These are phyloP conservation scores for Syzygium malaccense DNA, from an alignment of 441 rosid species.

Conservation along the genomic window DNA sequence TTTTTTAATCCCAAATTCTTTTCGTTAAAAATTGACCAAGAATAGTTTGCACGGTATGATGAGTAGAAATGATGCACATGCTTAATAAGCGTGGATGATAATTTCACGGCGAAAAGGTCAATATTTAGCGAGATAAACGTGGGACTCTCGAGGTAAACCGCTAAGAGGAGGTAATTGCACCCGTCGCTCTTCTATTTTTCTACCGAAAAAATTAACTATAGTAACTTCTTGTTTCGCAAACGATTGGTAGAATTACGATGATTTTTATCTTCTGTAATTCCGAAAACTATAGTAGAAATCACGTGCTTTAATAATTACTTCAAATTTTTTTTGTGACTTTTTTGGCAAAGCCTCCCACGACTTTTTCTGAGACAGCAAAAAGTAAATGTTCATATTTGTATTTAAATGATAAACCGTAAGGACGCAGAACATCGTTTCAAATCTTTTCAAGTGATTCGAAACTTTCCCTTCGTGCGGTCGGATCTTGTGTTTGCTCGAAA, in stretches of 20 bases:
- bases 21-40: background rate
- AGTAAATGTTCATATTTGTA: background rate
- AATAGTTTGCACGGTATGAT: background rate
- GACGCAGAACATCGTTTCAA: background rate
- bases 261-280: background rate
- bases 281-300: background rate
- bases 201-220: background rate
- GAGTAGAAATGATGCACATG: background rate
- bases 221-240: background rate
- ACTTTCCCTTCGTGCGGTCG: background rate
- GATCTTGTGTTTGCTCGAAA: too few relatives aligned
- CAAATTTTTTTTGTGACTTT: background rate
- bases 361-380: background rate
- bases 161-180: background rate
- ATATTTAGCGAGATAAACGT: too few relatives aligned
- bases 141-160: background rate
- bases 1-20: background rate
- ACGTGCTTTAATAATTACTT: background rate
- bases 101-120: fast-evolving
- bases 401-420: background rate
- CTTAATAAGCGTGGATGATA: fast-evolving
- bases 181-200: background rate
- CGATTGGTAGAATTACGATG: background rate
- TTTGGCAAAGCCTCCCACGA: background rate
- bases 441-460: background rate